Evolutionary conservation across 495 filamentous ascomycete genomes (phyloP).

Genomic region (Hypoxylon subgilvum): DNA sequence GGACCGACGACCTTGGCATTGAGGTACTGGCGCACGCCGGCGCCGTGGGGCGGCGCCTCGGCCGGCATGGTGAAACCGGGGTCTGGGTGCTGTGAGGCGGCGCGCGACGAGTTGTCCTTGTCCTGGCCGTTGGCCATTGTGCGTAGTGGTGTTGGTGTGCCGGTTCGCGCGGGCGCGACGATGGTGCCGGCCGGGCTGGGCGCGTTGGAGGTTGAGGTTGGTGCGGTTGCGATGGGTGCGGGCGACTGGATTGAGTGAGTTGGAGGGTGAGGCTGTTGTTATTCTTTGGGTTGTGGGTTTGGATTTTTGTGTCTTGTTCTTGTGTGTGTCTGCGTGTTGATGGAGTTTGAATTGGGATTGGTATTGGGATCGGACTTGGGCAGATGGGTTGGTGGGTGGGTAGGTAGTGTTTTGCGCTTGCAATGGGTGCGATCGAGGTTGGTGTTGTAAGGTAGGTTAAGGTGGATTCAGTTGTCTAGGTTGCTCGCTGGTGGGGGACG

Average conservation of each 20-base stretch:
- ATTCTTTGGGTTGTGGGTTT: too few relatives aligned
- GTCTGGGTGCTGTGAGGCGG: slow-evolving; percentile 61
- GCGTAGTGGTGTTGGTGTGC: slow-evolving; percentile 47
- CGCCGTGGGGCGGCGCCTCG: slow-evolving; percentile 71
- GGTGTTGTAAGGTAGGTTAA: slow-evolving; percentile 9
- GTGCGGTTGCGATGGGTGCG: slow-evolving; percentile 21
- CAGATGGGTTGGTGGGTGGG: neutral
- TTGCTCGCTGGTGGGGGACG: neutral
- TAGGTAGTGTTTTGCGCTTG: neutral
- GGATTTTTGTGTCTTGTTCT: too few relatives aligned
- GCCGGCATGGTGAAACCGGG: slow-evolving; percentile 56
- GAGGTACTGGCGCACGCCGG: slow-evolving; percentile 84
- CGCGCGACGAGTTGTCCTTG: slow-evolving; percentile 45
- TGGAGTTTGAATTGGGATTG: neutral
- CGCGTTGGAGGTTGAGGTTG: slow-evolving; percentile 33
- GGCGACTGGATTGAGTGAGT: slow-evolving; percentile 28
- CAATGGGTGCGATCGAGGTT: slow-evolving; percentile 35
- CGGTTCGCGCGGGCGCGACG: slow-evolving; percentile 49
- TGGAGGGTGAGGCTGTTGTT: neutral
- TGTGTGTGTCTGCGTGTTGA: too few relatives aligned
- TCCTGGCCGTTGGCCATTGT: slow-evolving; percentile 27
- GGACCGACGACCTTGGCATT: slow-evolving; percentile 86
- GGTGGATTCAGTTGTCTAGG: neutral
- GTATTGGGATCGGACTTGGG: neutral
- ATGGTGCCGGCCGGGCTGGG: slow-evolving; percentile 44